Percentiles rank a stretch among this genome's conserved stretches.
These are phyloP conservation scores for Lanzia echinophila DNA, from an alignment of 2,329 filamentous ascomycete species.

Conservation along the genomic window DNA sequence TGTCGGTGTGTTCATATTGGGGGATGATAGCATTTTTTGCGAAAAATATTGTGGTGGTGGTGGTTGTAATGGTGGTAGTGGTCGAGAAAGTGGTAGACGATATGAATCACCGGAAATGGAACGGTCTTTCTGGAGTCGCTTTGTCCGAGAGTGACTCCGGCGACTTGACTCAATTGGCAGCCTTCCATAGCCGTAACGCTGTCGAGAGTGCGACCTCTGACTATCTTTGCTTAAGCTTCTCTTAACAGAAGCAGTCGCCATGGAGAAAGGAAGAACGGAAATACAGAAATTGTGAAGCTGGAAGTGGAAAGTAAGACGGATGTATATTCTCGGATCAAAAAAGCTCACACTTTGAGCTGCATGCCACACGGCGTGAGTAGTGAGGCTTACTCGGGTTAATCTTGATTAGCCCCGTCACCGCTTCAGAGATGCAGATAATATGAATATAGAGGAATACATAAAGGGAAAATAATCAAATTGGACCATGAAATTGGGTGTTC, in stretches of 20 bases:
- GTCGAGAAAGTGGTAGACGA: not conserved
- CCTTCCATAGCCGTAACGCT: slow-evolving; percentile 1
- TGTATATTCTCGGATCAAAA: slow-evolving; percentile 7
- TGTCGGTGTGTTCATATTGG: not conserved
- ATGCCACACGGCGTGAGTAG: slow-evolving; percentile 5
- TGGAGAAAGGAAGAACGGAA: slow-evolving; percentile 3
- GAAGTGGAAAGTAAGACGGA: slow-evolving; percentile 9
- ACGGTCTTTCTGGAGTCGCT: not conserved
- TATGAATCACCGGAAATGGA: not conserved
- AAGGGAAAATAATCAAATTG: not conserved
- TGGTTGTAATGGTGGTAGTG: not conserved
- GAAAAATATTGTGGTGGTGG: not conserved
- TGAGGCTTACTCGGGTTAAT: slow-evolving; percentile 13
- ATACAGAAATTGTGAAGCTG: slow-evolving; percentile 1
- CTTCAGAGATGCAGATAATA: slow-evolving; percentile 2
- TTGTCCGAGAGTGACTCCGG: not conserved
- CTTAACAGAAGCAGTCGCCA: slow-evolving; percentile 5
- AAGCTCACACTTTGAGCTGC: slow-evolving; percentile 7
- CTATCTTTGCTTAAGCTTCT: slow-evolving; percentile 6
- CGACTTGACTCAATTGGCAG: not conserved
- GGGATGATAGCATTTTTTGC: not conserved
- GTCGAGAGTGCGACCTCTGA: slow-evolving; percentile 4
- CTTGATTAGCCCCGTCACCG: slow-evolving; percentile 11
- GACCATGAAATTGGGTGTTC: not conserved
- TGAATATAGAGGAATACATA: slow-evolving; percentile 3